Evolutionary conservation across 129 eudicot species (phyloP), one percentile per base, ranked within the genome.

Genomic region (Scalesia atractyloides): DNA sequence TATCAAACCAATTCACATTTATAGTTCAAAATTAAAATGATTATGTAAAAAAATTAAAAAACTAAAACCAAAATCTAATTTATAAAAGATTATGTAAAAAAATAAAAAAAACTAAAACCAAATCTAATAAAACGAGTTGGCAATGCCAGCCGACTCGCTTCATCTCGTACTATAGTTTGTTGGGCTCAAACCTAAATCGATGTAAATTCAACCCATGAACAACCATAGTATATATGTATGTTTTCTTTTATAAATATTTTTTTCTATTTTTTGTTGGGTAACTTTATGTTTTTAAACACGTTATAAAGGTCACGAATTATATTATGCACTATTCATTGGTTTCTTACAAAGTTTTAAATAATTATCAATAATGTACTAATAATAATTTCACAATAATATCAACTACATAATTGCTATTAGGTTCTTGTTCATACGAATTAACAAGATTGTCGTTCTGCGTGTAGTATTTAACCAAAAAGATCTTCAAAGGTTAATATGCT

Each of bases 351-450:
- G 61, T 18, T 9, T n/a, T n/a, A n/a, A n/a, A n/a, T n/a, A n/a
- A n/a, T n/a, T 18, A 54, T 19, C 60, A 54, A 54, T 54, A 18
- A 19, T 54, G 61, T 54, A 54, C 33, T 54, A 54, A 54, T 54
- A 54, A 54, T 54, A 54, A 18, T 54, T 53, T 19, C 61, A 54
- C 33, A 54, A 54, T 54, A 9, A 54, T 54, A 24, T 54, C 61
- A 19, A 19, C 33, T 54, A 9, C 33, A 19, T 54, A 9, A 9
- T 56, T 20, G 13, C 3, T 56, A 9, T 19, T 19, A 56, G 3
- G 9, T 54, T 54, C 18, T 19, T 56, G 62, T 56, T 19, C 7
- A 9, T 18, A 56, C 15, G n/a, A 56, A 54, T 19, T 54, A 54
- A 54, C 33, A 10, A 54, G 30, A 19, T 54, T 54, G 61, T 7